Evolutionary conservation across 192 early-diverging fungal genomes (phyloP), one percentile per base, ranked within the genome.

Genomic region (Diversispora eburnea): DNA sequence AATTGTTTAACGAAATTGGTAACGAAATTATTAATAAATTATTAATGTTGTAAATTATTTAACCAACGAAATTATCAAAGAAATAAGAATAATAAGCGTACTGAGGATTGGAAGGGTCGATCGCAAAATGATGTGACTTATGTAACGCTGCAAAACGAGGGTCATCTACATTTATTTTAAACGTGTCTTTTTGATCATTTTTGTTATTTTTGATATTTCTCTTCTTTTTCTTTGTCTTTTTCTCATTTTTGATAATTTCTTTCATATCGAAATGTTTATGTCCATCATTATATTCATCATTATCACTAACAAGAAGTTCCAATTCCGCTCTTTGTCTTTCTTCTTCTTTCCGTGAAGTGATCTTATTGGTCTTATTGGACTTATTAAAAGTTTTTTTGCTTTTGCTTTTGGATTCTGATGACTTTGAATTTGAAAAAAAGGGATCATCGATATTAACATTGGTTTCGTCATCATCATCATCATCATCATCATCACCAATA

Each of bases 91-190:
- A n/a, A 70, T 20, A 62, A 63, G 61, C 39, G 49, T 83, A 93
- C 83, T 92, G 88, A 66, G 97, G 92, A 81, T 94, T 97, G 49
- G 94, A 95, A 17, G 95, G 94, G 77, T 98, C 97, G 58, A 98
- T 93, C 39, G 94, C 94, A 81, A 96, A 97, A 67, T 92, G 89
- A 78, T 94, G 90, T 9, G 88, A 90, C 4, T 93, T 89, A 46
- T 89, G 84, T 77, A 96, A 48, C 0, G 91, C 88, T 19, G 85
- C 77, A 77, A 98, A 98, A 69, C 97, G 89, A 62, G 93, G 87
- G 81, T 98, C 97, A 48, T 74, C 77, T 4, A 91, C 86, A 76
- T 98, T 82, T 55, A 98, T 89, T 72, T 93, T 87, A 78, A 98
- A 98, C 68, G 89, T 88, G 57, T 97, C 95, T 83, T 78, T 79